phyloP scores from a whole-genome alignment of 305 asterid species.

The Rubia tinctorum region DNA sequence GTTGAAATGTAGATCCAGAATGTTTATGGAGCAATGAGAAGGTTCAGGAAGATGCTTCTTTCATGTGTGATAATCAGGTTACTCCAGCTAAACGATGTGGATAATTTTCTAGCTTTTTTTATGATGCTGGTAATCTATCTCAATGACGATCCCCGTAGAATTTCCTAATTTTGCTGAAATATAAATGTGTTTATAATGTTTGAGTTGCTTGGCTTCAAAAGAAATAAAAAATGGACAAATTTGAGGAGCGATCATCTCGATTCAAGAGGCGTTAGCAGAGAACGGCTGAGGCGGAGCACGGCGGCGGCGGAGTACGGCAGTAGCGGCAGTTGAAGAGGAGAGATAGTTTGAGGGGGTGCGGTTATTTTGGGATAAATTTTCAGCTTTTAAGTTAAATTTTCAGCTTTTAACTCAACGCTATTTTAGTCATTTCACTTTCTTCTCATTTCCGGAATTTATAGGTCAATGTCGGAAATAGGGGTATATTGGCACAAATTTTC shows the following conservation, averaged over 20 bases:
- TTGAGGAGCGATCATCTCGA: slow-evolving; percentile 42
- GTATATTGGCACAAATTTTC: no score
- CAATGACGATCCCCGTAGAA: background rate
- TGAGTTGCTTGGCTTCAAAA: slow-evolving; percentile 20
- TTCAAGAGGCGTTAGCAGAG: slow-evolving; percentile 57
- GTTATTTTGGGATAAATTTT: no score
- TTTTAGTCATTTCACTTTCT: no score
- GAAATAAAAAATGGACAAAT: slow-evolving; percentile 24
- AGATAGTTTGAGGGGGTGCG: no score
- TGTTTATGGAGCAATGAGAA: slow-evolving; percentile 39
- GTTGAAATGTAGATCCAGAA: slow-evolving; percentile 34
- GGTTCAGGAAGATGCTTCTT: slow-evolving; percentile 36
- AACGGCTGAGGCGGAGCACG: no score
- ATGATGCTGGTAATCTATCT: slow-evolving; percentile 34
- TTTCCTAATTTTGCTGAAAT: background rate
- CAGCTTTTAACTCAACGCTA: no score
- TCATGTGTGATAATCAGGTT: slow-evolving; percentile 30
- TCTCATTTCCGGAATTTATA: no score
- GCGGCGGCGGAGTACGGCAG: no score
- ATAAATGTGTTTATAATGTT: slow-evolving; percentile 2
- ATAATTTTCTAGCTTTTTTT: slow-evolving; percentile 40
- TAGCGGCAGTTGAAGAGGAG: no score
- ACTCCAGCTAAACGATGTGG: slow-evolving; percentile 68
- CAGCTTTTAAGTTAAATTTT: no score
- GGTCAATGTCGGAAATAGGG: no score